Conservation (phyloP, 495 filamentous ascomycete genomes). For the Penicillium alfredii region DNA sequence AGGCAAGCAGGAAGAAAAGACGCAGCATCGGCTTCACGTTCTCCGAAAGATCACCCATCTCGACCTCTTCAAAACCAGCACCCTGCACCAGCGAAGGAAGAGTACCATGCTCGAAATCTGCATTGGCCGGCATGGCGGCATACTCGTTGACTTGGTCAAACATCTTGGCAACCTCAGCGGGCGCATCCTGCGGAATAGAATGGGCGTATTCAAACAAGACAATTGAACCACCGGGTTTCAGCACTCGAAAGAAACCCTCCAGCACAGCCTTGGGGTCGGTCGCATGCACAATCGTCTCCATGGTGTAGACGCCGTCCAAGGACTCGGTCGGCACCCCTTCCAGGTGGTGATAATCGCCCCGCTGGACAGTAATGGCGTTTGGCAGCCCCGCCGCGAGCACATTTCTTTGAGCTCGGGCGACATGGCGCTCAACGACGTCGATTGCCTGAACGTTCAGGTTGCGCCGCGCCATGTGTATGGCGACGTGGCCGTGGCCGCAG, state of each 20-base stretch:
- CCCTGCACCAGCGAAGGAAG: conserved; percentile 38
- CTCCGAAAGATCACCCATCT: conserved; percentile 39
- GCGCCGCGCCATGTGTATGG: conserved; percentile 37
- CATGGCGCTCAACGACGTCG: conserved; percentile 47
- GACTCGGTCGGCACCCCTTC: conserved; percentile 27
- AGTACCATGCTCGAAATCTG: conserved; percentile 21
- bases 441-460: conserved; percentile 40
- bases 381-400: conserved; percentile 41
- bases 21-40: conserved; percentile 48
- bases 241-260: conserved; percentile 41
- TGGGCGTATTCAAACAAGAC: conserved; percentile 51
- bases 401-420: conserved; percentile 38
- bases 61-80: conserved; percentile 46
- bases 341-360: conserved; percentile 52
- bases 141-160: conserved; percentile 39
- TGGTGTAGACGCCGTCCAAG: conserved; percentile 53
- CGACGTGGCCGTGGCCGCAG: conserved; percentile 47
- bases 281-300: conserved; percentile 56
- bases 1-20: conserved; percentile 46
- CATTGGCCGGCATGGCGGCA: conserved; percentile 45
- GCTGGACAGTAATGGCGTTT: conserved; percentile 43
- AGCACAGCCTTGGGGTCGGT: conserved; percentile 42
- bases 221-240: conserved; percentile 44
- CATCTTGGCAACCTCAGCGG: conserved; percentile 25
- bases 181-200: conserved; percentile 34